Evolutionary conservation across 176 grass and related monocot species (phyloP), one percentile per base, ranked within the genome.

Genomic region (Cenchrus americanus): DNA sequence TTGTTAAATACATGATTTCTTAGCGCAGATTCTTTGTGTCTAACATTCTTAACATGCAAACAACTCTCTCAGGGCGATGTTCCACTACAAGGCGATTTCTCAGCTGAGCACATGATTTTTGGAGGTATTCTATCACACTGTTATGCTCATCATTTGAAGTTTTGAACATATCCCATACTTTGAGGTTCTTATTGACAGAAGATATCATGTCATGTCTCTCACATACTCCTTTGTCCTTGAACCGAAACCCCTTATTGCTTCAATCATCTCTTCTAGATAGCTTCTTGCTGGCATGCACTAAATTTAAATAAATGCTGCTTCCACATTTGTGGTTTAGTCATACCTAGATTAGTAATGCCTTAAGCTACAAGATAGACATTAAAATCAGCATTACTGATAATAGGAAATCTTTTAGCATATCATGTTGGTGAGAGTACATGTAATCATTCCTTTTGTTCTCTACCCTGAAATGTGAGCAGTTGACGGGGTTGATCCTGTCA

Each of bases 71-170:
- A 95, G 96, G 96, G 96, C n/a, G 96, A 95, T 85, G 83, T 95
- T 89, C 96, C 93, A n/a, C 87, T 98, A n/a, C 96, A 98, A 87
- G 96, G 96, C 19, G 93, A 98, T 48, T 95, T 98, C 81, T 98
- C 91, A 19, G 96, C 96, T 22, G 85, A 98, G 77, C 96, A 98
- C 64, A 98, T 95, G 96, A 98, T 98, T 69, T 98, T 94, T 95
- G 96, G 96, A 98, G 96, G 96, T 98, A 94, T 73, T 47, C 14
- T 67, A 54, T 77, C 12, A 70, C 17, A 40, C 21, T 78, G 8
- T 4, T 14, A n/a, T 71, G 34, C 26, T 82, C 26, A 30, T 14
- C 26, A 26, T 78, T 43, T 72, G 34, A 37, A 37, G 34, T 37
- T 37, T 37, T 37, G 13, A 40, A 1, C 10, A 24, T 66, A 57